Evolutionary conservation across 306 rosid genomes (phyloP), one percentile per base, ranked within the genome.

Genomic region (Inga oerstediana): DNA sequence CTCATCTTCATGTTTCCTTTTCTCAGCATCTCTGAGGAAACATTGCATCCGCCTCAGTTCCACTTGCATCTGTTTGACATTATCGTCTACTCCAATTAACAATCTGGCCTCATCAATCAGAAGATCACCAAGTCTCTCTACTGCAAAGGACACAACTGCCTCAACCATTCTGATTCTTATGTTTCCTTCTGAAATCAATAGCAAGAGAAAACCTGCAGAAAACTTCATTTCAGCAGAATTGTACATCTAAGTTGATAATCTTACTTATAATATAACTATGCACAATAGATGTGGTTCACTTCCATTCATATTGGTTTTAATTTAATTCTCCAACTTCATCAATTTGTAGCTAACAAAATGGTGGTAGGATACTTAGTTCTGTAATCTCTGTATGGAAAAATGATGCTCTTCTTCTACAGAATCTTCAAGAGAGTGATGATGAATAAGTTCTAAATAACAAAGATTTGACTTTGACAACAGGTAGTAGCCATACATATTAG

Each of bases 21-120:
- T 74, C 51, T 88, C 90, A 19, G 90, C 91, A 68, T 91, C 90
- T 76, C 74, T 81, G 43, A 89, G 73, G 84, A 88, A 91, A 79
- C 87, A 81, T 43, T 79, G 83, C 90, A 89, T 89, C 80, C 80
- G 72, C 70, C 39, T 87, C 34, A 89, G 61, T 54, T 91, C 91
- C 79, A 3, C 43, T 74, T 82, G 76, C 84, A 89, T 13, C 54
- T 78, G 44, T 27, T 56, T 49, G 19, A 89, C 85, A 68, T 81
- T 48, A 20, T 24, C 22, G 0, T 72, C 43, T 13, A 86, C 91
- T 62, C 90, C 91, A 13, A 7, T 3, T 82, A 85, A 77, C 61
- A 89, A 65, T 2, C 4, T 83, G 61, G 74, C 88, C 84, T 87
- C 91, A 74, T 81, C 68, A 19, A 71, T 72, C 10, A 87, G 58